Conservation (phyloP, 2,329 filamentous ascomycete species). For the Daldinia sp. region DNA sequence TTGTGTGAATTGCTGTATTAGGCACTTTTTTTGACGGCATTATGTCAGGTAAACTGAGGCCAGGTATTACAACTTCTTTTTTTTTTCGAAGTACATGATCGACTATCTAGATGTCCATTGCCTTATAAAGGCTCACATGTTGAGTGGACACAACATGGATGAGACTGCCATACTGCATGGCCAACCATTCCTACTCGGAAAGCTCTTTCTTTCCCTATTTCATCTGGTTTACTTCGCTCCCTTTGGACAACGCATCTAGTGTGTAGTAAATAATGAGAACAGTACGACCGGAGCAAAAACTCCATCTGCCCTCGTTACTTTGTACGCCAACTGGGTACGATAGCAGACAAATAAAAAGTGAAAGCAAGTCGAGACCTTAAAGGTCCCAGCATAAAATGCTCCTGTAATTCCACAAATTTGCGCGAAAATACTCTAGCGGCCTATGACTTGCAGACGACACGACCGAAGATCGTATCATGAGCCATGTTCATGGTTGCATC, state of each 20-base stretch:
- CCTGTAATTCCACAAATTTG: neutral
- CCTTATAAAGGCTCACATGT: neutral
- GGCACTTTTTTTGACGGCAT: too few relatives aligned
- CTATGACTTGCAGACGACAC: neutral
- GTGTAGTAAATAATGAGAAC: neutral
- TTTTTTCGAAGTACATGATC: too few relatives aligned
- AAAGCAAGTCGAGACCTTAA: neutral
- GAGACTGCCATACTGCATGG: neutral
- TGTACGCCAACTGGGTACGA: neutral
- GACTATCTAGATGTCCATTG: neutral
- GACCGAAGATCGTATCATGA: neutral
- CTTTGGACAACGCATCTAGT: neutral
- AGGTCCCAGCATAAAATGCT: neutral
- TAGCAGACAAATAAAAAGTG: neutral
- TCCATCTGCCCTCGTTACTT: neutral
- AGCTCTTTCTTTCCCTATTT: neutral
- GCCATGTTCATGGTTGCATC: neutral
- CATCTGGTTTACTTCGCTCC: neutral
- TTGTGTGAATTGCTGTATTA: too few relatives aligned
- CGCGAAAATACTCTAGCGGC: neutral
- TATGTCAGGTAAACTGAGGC: too few relatives aligned
- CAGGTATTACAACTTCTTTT: too few relatives aligned
- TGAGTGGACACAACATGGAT: neutral
- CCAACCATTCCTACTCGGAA: neutral
- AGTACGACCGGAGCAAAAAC: neutral